phyloP scores from a whole-genome alignment of 345 rosid species.

The Heritiera fomes region DNA sequence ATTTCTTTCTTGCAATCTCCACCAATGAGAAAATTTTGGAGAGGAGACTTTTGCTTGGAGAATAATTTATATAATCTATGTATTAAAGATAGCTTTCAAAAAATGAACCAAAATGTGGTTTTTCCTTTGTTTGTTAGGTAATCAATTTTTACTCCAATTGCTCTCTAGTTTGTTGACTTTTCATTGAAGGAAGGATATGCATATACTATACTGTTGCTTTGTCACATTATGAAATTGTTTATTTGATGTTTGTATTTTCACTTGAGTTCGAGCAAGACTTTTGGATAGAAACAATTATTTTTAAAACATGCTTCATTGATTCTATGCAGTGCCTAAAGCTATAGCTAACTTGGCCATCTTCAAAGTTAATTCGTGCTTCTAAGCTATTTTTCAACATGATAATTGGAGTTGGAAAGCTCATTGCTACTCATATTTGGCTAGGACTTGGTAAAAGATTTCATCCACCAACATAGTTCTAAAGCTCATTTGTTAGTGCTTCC shows the following conservation, averaged over 20 bases:
- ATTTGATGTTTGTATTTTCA: not conserved
- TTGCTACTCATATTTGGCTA: not conserved
- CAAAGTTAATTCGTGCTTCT: not conserved
- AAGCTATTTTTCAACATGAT: not conserved
- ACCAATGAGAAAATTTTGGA: too few relatives aligned
- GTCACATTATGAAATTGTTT: not conserved
- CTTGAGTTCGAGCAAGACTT: not conserved
- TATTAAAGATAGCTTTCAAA: too few relatives aligned
- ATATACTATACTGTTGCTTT: not conserved
- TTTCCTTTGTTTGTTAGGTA: too few relatives aligned
- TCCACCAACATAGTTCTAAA: not conserved
- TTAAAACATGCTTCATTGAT: slow-evolving; percentile 10
- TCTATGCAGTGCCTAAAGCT: not conserved
- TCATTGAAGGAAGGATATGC: slow-evolving; percentile 83
- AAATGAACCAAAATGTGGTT: too few relatives aligned
- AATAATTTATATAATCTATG: too few relatives aligned
- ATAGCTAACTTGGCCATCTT: not conserved
- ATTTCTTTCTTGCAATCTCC: too few relatives aligned
- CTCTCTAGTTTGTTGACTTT: not conserved
- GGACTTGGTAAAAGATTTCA: not conserved
- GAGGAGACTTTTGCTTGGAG: too few relatives aligned
- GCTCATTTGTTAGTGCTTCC: not conserved
- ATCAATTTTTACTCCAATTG: too few relatives aligned
- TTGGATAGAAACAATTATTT: not conserved
- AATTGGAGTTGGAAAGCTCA: not conserved